phyloP scores from a whole-genome alignment of 2,329 filamentous ascomycete species.

The Ceratocystis cacaofunesta region DNA sequence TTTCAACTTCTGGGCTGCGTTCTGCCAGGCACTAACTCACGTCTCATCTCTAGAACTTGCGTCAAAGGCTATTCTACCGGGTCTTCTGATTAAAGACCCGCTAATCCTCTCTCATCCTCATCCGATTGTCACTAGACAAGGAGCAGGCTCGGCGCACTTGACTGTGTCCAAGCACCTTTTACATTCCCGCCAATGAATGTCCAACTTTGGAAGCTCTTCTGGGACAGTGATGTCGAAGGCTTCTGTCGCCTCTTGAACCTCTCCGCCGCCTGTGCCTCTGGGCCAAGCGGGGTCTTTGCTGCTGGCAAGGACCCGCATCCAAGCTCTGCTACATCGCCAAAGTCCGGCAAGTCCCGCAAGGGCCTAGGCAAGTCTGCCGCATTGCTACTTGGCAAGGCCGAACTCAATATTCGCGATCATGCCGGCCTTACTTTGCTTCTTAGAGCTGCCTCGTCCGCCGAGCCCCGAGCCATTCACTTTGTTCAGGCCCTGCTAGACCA shows the following conservation, averaged over 20 bases:
- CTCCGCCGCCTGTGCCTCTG: not conserved
- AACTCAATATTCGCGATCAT: conserved; percentile 74
- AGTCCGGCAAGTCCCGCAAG: conserved; percentile 36
- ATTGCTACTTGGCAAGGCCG: conserved; percentile 33
- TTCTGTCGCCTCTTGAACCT: conserved; percentile 47
- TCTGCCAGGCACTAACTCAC: not conserved
- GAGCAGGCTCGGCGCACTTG: not conserved
- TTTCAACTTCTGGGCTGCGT: too few species aligned
- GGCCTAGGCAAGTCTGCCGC: conserved; percentile 31
- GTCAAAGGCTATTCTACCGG: not conserved
- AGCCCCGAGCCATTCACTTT: conserved; percentile 55
- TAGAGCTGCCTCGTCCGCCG: conserved; percentile 63
- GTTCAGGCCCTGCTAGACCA: conserved; percentile 68
- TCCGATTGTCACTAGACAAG: not conserved
- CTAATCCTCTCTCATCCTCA: not conserved
- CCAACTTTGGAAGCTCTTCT: conserved; percentile 89
- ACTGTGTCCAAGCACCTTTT: conserved; percentile 18
- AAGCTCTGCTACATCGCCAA: conserved; percentile 19
- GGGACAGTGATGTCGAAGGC: conserved; percentile 92
- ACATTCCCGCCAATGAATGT: conserved; percentile 66
- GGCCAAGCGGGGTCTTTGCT: not conserved
- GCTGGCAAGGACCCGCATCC: conserved; percentile 19
- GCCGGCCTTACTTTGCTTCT: conserved; percentile 72
- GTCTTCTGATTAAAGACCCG: not conserved
- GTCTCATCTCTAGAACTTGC: not conserved